phyloP scores from a whole-genome alignment of 1,139 yeast species.

The Hansenula sp. region DNA sequence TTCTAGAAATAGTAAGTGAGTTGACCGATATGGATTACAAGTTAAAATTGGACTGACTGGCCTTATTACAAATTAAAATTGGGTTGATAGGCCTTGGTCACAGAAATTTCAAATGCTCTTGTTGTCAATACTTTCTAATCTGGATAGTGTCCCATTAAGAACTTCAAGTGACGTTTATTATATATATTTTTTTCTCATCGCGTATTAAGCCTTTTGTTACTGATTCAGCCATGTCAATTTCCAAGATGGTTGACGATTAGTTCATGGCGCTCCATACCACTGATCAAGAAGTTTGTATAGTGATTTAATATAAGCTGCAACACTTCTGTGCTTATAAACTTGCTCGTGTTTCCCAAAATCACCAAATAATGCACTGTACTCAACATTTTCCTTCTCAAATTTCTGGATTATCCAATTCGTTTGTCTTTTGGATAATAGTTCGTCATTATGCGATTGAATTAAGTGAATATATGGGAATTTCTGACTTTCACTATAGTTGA shows the following conservation, averaged over 20 bases:
- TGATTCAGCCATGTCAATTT: too few relatives aligned
- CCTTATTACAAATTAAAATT: too few relatives aligned
- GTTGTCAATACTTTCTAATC: too few relatives aligned
- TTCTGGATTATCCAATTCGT: slow-evolving; percentile 19
- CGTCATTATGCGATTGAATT: slow-evolving; percentile 29
- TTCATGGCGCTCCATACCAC: background rate
- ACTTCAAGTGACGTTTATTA: too few relatives aligned
- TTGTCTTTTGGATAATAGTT: slow-evolving; percentile 24
- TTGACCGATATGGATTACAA: too few relatives aligned
- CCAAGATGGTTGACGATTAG: background rate
- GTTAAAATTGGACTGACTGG: too few relatives aligned
- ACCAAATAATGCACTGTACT: slow-evolving; percentile 14
- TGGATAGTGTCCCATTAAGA: too few relatives aligned
- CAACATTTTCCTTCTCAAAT: slow-evolving; percentile 13
- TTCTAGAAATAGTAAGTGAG: too few relatives aligned
- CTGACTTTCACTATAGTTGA: background rate
- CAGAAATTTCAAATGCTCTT: too few relatives aligned
- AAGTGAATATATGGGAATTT: slow-evolving; percentile 13
- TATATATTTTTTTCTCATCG: too few relatives aligned
- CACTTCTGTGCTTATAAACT: slow-evolving; percentile 19
- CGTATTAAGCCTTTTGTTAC: too few relatives aligned
- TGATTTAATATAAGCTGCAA: slow-evolving; percentile 23
- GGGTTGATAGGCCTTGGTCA: too few relatives aligned
- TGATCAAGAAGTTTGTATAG: slow-evolving; percentile 5
- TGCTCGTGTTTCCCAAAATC: slow-evolving; percentile 28